Conservation (phyloP, 306 rosid species). For the Calophaca sinica region DNA sequence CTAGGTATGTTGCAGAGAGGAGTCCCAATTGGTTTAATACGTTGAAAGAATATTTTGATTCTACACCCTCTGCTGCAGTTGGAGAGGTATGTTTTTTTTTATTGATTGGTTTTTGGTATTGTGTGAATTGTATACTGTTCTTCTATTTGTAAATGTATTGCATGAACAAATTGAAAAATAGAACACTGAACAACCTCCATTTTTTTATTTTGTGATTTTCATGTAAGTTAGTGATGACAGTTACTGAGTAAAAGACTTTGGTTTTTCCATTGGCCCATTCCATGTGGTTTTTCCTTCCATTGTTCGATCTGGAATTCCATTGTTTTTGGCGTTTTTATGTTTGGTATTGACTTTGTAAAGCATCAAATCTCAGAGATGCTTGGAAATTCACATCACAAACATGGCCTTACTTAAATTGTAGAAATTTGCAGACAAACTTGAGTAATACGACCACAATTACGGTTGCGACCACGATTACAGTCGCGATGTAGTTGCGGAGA, state of each 20-base stretch:
- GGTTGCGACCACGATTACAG: not conserved
- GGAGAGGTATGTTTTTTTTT: constrained; percentile 68
- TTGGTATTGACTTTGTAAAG: constrained; percentile 27
- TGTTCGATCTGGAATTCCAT: not conserved
- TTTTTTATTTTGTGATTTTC: not conserved
- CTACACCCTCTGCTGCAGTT: constrained; percentile 81
- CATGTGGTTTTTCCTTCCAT: not conserved
- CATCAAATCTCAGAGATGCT: not conserved
- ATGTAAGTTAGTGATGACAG: not conserved
- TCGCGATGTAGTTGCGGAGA: not conserved
- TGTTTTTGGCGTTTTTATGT: constrained; percentile 4
- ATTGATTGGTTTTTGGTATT: not conserved
- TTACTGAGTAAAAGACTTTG: not conserved
- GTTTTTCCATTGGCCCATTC: not conserved
- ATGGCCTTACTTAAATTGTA: not conserved
- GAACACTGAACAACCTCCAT: too few species aligned
- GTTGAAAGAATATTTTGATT: constrained; percentile 64
- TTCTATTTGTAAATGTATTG: constrained; percentile 13
- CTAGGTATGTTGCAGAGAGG: constrained; percentile 74
- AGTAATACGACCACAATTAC: too few species aligned
- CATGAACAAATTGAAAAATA: too few species aligned
- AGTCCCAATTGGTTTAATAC: constrained; percentile 72
- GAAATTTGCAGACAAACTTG: not conserved
- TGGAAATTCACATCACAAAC: not conserved
- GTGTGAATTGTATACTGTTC: not conserved